A percentile compares a stretch with the other conserved stretches of the same genome.
phyloP scores from a whole-genome alignment of 306 rosid genomes.

The Begonia masoniana region DNA sequence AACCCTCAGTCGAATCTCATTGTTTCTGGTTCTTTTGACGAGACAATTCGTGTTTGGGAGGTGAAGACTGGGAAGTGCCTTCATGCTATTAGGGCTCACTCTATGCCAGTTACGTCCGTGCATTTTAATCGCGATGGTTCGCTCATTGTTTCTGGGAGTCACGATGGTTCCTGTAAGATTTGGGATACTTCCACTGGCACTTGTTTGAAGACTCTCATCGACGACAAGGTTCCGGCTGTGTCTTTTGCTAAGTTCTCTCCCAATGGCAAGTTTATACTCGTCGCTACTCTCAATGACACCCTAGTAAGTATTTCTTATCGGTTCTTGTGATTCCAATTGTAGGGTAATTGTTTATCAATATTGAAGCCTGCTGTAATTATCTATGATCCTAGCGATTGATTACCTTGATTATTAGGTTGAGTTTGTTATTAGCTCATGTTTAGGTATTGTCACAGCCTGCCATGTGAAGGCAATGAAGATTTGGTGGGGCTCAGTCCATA shows the following conservation, averaged over 20 bases:
- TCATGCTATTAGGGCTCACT: constrained; percentile 43
- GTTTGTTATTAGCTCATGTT: too few relatives aligned
- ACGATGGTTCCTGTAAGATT: constrained; percentile 83
- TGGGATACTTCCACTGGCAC: constrained; percentile 58
- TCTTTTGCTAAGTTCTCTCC: constrained; percentile 89
- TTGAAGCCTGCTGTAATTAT: too few relatives aligned
- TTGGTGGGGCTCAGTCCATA: too few relatives aligned
- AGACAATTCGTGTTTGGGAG: constrained; percentile 78
- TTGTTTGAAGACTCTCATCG: constrained; percentile 51
- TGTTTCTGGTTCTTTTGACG: constrained; percentile 88
- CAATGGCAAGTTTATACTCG: constrained; percentile 80
- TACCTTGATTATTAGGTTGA: too few relatives aligned
- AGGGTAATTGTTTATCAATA: too few relatives aligned
- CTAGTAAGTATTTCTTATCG: constrained; percentile 41
- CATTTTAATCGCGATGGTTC: constrained; percentile 86
- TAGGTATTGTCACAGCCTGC: too few relatives aligned
- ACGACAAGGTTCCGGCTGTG: constrained; percentile 60
- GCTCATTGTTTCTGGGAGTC: constrained; percentile 76
- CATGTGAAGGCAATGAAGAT: too few relatives aligned
- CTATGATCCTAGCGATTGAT: background rate
- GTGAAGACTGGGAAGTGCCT: constrained; percentile 76
- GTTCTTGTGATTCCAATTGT: too few relatives aligned
- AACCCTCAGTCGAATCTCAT: constrained; percentile 64
- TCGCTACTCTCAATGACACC: constrained; percentile 80
- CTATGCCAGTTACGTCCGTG: constrained; percentile 76